phyloP scores from a whole-genome alignment of 1,139 yeast species.

The Scheffersomyces segobiensis region DNA sequence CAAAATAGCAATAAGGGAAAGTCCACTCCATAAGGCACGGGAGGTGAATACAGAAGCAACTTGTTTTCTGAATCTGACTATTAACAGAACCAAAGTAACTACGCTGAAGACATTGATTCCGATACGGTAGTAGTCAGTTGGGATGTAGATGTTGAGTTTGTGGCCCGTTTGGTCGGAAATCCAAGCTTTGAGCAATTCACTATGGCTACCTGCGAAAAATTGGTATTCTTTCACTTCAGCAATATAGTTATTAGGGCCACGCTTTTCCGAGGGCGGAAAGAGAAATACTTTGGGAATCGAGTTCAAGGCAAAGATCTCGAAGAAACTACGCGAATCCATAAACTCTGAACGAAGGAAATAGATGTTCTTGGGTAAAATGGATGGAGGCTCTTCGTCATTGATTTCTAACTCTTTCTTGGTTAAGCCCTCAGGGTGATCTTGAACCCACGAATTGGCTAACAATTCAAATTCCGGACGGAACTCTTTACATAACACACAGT shows the following conservation, averaged over 20 bases:
- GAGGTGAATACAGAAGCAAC: conserved; percentile 26
- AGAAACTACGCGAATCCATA: conserved; percentile 52
- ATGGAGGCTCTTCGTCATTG: conserved; percentile 33
- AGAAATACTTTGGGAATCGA: conserved; percentile 79
- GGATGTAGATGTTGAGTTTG: conserved; percentile 50
- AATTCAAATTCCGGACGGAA: conserved; percentile 65
- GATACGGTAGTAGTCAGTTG: conserved; percentile 56
- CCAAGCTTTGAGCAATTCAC: conserved; percentile 39
- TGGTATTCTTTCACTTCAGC: conserved; percentile 47
- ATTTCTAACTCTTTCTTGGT: conserved; percentile 27
- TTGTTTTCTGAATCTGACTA: conserved; percentile 34
- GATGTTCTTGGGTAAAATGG: conserved; percentile 33
- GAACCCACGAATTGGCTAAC: conserved; percentile 60
- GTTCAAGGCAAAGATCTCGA: conserved; percentile 57
- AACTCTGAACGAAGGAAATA: conserved; percentile 79
- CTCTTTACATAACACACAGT: conserved; percentile 74
- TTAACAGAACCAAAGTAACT: conserved; percentile 22
- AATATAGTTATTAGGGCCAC: conserved; percentile 26
- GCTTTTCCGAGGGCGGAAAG: conserved; percentile 56
- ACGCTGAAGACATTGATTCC: conserved; percentile 46
- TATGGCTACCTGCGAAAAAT: conserved; percentile 57
- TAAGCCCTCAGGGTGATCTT: conserved; percentile 40
- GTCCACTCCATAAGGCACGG: conserved; percentile 60
- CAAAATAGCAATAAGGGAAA: conserved; percentile 59
- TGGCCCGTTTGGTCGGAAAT: conserved; percentile 43